Conservation (phyloP, 2,329 filamentous ascomycete species). For the Aureobasidium subglaciale region DNA sequence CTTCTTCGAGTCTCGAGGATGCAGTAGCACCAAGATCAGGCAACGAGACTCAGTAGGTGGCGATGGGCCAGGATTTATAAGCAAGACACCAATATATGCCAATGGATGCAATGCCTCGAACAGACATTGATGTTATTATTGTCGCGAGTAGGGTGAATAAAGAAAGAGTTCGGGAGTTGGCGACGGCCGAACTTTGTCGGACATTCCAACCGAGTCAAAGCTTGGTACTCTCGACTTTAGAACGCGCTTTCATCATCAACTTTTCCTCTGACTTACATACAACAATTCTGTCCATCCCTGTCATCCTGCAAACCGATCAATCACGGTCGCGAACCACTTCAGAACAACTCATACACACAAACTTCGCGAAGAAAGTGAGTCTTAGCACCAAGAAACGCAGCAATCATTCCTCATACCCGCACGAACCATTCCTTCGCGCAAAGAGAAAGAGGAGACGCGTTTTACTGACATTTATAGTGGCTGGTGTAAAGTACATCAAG, state of each 20-base stretch:
- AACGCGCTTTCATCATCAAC: neutral
- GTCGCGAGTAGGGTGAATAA: too few relatives aligned
- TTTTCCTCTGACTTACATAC: neutral
- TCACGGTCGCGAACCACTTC: neutral
- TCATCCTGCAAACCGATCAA: neutral
- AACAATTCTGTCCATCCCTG: neutral
- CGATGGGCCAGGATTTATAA: neutral
- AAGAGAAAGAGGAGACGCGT: neutral
- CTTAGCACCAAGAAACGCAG: neutral
- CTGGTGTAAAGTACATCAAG: conserved; percentile 27
- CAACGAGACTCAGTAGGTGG: neutral
- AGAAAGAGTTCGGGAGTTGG: conserved; percentile 1
- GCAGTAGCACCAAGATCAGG: too few relatives aligned
- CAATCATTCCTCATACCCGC: neutral
- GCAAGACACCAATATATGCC: neutral
- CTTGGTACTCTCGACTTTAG: neutral
- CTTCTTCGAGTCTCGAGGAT: too few relatives aligned
- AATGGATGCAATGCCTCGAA: neutral
- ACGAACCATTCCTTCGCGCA: neutral
- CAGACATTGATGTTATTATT: neutral
- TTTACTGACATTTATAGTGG: conserved; percentile 19
- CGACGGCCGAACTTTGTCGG: neutral
- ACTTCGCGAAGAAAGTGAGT: neutral
- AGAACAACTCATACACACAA: neutral
- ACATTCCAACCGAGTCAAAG: too few relatives aligned